phyloP scores from a whole-genome alignment of 768 basidiomycete genomes.

The Hypholoma sublateritium region DNA sequence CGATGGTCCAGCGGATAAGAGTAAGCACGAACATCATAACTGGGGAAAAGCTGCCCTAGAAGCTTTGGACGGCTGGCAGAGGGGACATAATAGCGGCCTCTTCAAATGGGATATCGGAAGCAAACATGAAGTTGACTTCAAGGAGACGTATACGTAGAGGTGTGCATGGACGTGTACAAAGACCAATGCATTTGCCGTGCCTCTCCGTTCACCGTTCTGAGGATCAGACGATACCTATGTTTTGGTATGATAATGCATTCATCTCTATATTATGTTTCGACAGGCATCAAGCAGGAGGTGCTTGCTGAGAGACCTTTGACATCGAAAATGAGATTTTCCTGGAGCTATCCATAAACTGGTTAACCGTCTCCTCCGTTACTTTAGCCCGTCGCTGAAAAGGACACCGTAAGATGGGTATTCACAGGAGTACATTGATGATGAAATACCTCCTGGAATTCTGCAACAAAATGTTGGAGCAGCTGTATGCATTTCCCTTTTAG shows the following conservation, averaged over 20 bases:
- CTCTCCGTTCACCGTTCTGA: no score
- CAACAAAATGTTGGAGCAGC: conserved; percentile 78
- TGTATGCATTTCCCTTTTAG: conserved; percentile 89
- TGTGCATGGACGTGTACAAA: background rate
- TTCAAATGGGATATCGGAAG: conserved; percentile 51
- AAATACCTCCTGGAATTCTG: conserved; percentile 75
- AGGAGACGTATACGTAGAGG: conserved; percentile 11
- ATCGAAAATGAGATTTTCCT: conserved; percentile 70
- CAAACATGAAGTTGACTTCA: background rate
- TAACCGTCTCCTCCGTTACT: conserved; percentile 76
- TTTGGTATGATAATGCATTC: conserved; percentile 4
- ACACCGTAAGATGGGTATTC: conserved; percentile 7
- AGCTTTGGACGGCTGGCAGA: conserved; percentile 63
- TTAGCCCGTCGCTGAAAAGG: conserved; percentile 67
- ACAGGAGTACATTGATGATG: background rate
- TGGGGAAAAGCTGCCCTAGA: conserved; percentile 75
- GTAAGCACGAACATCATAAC: conserved; percentile 61
- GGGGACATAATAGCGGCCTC: conserved; percentile 25
- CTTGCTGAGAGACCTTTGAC: conserved; percentile 33
- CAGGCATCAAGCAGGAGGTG: background rate
- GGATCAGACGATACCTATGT: background rate
- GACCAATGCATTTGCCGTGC: no score
- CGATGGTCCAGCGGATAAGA: conserved; percentile 60
- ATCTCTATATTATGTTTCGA: background rate
- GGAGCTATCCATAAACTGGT: conserved; percentile 76